phyloP scores from a whole-genome alignment of 345 rosid species.

The Excoecaria cochinchinensis region DNA sequence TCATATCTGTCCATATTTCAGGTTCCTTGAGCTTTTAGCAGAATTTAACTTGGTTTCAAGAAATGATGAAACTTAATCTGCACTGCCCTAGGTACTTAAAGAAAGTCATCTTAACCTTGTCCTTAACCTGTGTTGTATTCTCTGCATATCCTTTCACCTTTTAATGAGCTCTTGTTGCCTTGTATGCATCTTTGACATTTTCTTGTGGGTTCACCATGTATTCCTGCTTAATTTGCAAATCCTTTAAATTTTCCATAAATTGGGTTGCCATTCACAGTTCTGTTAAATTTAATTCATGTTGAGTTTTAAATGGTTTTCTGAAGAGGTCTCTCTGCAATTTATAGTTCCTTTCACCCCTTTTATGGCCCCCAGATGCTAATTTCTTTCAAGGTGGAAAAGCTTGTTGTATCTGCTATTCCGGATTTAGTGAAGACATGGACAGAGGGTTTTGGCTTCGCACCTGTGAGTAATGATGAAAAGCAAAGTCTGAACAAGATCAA shows the following conservation, averaged over 20 bases:
- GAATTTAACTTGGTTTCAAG: neutral
- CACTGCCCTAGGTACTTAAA: neutral
- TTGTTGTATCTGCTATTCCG: conserved; percentile 88
- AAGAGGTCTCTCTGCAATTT: neutral
- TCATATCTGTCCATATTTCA: neutral
- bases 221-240: neutral
- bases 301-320: neutral
- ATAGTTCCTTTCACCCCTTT: neutral
- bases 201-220: neutral
- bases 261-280: neutral
- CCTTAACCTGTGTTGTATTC: neutral
- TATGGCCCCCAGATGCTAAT: conserved; percentile 58
- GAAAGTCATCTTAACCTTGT: neutral
- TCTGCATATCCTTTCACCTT: neutral
- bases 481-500: conserved; percentile 54
- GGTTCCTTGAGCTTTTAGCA: neutral
- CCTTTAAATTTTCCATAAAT: neutral
- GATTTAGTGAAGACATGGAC: conserved; percentile 83
- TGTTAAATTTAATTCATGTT: neutral
- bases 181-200: neutral
- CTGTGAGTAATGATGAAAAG: conserved; percentile 58
- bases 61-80: neutral
- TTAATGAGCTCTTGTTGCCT: neutral
- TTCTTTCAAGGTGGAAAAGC: conserved; percentile 77
- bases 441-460: conserved; percentile 69